These are phyloP conservation scores for Aegilops bicornis DNA, from an alignment of 176 grass and related monocot species.

Conservation along the genomic window DNA sequence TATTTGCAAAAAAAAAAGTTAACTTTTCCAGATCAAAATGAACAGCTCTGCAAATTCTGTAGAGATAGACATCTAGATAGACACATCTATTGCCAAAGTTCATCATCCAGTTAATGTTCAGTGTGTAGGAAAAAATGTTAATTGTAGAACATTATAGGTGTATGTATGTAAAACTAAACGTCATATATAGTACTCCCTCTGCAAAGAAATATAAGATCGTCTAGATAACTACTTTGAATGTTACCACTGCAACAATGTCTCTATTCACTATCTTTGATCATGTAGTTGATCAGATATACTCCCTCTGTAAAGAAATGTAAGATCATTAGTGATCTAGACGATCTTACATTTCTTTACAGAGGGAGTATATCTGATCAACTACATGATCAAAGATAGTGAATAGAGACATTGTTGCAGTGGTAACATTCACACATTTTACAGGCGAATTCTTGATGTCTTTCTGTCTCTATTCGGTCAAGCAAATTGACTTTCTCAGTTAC, in stretches of 20 bases:
- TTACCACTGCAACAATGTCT: too few species aligned
- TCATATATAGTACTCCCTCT: not conserved
- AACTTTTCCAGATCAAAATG: not conserved
- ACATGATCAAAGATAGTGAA: slow-evolving; percentile 23
- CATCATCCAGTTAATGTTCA: not conserved
- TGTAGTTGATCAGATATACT: too few species aligned
- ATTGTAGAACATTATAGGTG: not conserved
- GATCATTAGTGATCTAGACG: too few species aligned
- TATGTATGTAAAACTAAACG: not conserved
- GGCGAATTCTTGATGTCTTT: not conserved
- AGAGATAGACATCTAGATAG: not conserved
- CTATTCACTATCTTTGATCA: too few species aligned
- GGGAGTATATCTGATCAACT: not conserved
- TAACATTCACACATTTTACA: slow-evolving; percentile 3
- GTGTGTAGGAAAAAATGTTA: not conserved
- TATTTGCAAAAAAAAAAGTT: not conserved
- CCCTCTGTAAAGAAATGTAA: too few species aligned
- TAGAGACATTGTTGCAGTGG: not conserved
- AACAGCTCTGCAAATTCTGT: not conserved
- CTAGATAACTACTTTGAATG: too few species aligned
- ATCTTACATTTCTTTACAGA: too few species aligned
- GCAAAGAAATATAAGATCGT: too few species aligned
- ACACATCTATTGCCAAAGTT: not conserved
- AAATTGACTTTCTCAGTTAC: not conserved
- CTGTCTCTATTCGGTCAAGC: not conserved